Base-by-base conservation (phyloP, 805 yeast species). In the Cyberlindnera galapagoensis region DNA sequence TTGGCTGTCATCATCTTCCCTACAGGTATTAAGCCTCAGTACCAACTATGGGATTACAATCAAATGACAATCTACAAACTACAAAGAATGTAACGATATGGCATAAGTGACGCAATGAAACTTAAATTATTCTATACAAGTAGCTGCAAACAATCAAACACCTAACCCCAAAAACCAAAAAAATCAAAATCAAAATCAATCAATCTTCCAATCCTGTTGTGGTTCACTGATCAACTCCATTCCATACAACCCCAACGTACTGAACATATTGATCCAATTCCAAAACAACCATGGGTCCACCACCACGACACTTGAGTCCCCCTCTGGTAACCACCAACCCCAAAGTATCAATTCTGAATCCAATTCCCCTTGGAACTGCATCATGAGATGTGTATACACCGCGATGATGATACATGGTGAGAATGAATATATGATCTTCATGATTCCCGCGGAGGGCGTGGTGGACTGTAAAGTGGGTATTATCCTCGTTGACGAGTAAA, bases 401-500 rank as follows among this genome's bases (percentile, higher is more conserved):
- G 96, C 95, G 37, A 92, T 87, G 24, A 92, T 76, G 37, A 92
- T 78, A 57, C 96, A 85, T 3, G 97, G 97, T 22, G 95, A 82
- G 57, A 84, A 90, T 21, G 95, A 78, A 52, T 88, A 87, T 19
- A 87, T 69, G 42, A 84, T 56, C 38, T 67, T 64, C 59, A 77
- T 71, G 4, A 39, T 35, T 17, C 44, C 41, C 10, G 47, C 46
- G 6, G 50, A 44, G 2, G 51, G 52, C 15, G 40, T 49, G 14
- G 49, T 59, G 24, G 51, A 53, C 43, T 69, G 76, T 36, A 83
- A 59, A 9, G 80, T 76, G 3, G 98, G 98, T 14, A 92, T 85
- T 40, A 92, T 87, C 52, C 94, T 80, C 11, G 97, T 84, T 3
- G 97, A 96, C 2, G 95, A 86, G 52, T 77, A 78, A 49, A 90